Evolutionary conservation across 1,284 basidiomycete genomes (phyloP).

Genomic region (Apiotrichum domesticum): DNA sequence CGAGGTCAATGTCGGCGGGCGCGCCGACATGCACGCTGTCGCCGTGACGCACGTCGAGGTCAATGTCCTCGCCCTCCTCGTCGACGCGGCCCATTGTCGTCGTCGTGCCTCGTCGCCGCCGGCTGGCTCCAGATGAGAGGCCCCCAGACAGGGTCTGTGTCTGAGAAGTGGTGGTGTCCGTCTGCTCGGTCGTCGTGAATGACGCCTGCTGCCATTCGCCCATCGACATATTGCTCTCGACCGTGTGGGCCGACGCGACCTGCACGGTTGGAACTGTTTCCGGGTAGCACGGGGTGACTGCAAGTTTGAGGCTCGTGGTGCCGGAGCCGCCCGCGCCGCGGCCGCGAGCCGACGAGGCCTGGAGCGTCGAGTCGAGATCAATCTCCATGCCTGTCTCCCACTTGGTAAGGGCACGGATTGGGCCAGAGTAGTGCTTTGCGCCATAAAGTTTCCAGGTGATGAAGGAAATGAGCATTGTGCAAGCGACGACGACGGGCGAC

Average conservation of each 20-base stretch:
- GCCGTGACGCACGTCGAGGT: not conserved
- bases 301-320: conserved; percentile 7
- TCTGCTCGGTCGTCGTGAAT: not conserved
- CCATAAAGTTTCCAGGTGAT: conserved; percentile 25
- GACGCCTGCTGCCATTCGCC: conserved; percentile 12
- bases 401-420: conserved; percentile 44
- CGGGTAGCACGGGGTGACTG: conserved; percentile 4
- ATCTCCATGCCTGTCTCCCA: conserved; percentile 47
- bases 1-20: not conserved
- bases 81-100: not conserved
- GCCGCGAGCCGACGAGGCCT: conserved; percentile 1
- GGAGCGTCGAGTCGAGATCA: conserved; percentile 28
- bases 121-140: not conserved
- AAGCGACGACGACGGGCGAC: conserved; percentile 37
- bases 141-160: not conserved
- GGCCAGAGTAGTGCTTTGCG: conserved; percentile 40
- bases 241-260: conserved; percentile 5
- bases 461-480: conserved; percentile 32
- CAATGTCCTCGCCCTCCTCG: not conserved
- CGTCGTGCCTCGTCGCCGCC: not conserved
- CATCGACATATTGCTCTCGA: conserved; percentile 3
- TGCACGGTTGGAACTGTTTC: conserved; percentile 3
- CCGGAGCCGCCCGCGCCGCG: not conserved
- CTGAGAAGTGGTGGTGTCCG: too few species aligned
- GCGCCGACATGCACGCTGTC: not conserved